These are phyloP conservation scores for Exophiala sideris DNA, from an alignment of 2,329 filamentous ascomycete genomes.

Conservation along the genomic window DNA sequence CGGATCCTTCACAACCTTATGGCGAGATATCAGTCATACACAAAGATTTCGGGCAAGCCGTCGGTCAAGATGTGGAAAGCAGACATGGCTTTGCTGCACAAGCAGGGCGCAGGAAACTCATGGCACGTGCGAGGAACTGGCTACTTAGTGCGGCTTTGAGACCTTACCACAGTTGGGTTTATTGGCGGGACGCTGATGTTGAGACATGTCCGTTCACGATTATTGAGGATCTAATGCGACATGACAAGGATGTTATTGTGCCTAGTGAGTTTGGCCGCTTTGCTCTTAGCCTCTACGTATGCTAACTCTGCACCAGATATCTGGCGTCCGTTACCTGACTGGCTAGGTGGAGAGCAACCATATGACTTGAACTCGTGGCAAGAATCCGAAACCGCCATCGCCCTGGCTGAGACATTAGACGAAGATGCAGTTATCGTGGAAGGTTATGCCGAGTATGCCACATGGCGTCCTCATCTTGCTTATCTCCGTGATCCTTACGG, in stretches of 20 bases:
- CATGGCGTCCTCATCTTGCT: constrained; percentile 93
- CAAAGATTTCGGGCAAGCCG: constrained; percentile 97
- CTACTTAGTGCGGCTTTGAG: constrained; percentile 86
- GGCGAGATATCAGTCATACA: constrained; percentile 97
- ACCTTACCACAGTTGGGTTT: constrained; percentile 97
- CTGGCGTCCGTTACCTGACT: constrained; percentile 97
- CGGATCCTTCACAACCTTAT: constrained; percentile 76
- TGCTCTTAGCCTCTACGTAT: not conserved
- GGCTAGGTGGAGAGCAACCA: constrained; percentile 96
- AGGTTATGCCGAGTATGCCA: constrained; percentile 97
- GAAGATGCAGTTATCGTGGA: constrained; percentile 99
- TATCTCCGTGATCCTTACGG: constrained; percentile 96
- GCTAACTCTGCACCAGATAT: constrained; percentile 61
- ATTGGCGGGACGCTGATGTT: constrained; percentile 98
- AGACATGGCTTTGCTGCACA: constrained; percentile 96
- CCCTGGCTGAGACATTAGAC: constrained; percentile 88
- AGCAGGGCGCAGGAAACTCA: constrained; percentile 86
- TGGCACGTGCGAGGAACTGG: constrained; percentile 98
- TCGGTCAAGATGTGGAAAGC: constrained; percentile 96
- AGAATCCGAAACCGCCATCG: constrained; percentile 93
- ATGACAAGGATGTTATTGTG: constrained; percentile 98
- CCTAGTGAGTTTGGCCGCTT: constrained; percentile 67
- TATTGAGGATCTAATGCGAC: constrained; percentile 94
- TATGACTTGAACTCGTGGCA: constrained; percentile 99
- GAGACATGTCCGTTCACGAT: constrained; percentile 97